Conservation (phyloP, 768 basidiomycete genomes). For the Psilocybe cyanescens region DNA sequence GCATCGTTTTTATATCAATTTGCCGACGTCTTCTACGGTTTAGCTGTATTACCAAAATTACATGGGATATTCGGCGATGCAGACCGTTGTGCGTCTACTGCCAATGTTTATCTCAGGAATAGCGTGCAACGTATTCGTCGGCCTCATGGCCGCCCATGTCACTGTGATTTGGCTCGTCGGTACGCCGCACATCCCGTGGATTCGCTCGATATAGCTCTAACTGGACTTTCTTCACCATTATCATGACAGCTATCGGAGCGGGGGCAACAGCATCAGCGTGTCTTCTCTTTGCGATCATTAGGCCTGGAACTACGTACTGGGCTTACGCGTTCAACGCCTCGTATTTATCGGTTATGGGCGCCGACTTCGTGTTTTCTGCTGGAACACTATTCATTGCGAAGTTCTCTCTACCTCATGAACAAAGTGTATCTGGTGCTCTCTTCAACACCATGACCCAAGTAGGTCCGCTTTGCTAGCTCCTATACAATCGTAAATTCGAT, state of each 20-base stretch:
- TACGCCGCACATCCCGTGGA: conserved; percentile 22
- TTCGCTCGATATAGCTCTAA: too few species aligned
- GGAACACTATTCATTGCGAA: conserved; percentile 80
- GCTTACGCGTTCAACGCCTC: conserved; percentile 76
- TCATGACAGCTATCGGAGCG: conserved; percentile 45
- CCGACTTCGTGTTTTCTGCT: conserved; percentile 75
- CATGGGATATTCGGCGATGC: conserved; percentile 52
- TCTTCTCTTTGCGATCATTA: conserved; percentile 71
- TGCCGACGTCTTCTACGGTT: not conserved
- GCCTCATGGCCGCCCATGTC: conserved; percentile 57
- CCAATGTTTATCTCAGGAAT: conserved; percentile 75
- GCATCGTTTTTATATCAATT: not conserved
- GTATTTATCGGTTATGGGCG: conserved; percentile 70
- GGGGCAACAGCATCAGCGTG: conserved; percentile 58
- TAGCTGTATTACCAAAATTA: conserved; percentile 80
- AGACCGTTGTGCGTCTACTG: conserved; percentile 66
- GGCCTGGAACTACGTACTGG: conserved; percentile 66
- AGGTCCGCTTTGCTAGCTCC: conserved; percentile 8
- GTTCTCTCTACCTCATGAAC: conserved; percentile 67
- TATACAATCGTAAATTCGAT: too few species aligned
- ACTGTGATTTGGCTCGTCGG: conserved; percentile 62
- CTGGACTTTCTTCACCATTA: not conserved
- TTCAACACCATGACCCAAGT: conserved; percentile 84
- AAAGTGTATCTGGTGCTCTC: conserved; percentile 74
- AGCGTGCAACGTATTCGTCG: conserved; percentile 69